Base-by-base conservation (phyloP, 2,329 filamentous ascomycete genomes). In the Chaetomiaceae sp. region DNA sequence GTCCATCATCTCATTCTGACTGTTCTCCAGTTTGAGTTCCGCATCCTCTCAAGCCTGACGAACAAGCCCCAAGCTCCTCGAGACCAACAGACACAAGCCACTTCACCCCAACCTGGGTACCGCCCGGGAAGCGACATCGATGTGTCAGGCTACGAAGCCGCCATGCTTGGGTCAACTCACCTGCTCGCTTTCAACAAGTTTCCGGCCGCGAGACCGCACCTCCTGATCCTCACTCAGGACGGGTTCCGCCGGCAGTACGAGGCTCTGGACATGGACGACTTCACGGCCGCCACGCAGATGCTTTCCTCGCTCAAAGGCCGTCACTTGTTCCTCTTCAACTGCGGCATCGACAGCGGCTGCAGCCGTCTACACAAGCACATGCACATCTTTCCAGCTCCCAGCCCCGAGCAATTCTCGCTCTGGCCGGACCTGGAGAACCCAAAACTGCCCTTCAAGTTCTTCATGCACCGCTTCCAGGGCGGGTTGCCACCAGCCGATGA, bases 361-460 rank as follows among this genome's bases (percentile, higher is more conserved):
- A 77, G 73, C 48, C 61, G 76, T 9, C 60, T 72, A 45, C 77
- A 79, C 57, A 79, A 79, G 62, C 76, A 78, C 63, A 55, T 79
- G 55, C 76, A 79, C 56, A 58, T 72, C 1, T 61, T 76, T 6
- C 72, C 72, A 0, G 63, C 60, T 46, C 63, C 63, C 2, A 61
- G 64, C 46, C 31, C 43, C 2, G 53, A 66, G 3, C 27, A 59
- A 11, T 67, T 71, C 56, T 51, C 50, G 48, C 49, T 59, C 23
- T 64, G 66, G 60, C 63, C 49, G 4, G 59, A 61, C 22, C 34
- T n/a, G 1, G 36, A 42, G 14, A 54, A 59, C 6, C 44, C 50
- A 6, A 53, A 62, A 5, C 57, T 71, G 36, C 72, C 73, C 1
- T 75, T 71, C 53, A 59, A 61, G 36, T 71, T 62, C 49, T 70